Base-by-base conservation (phyloP, 352 stramenopile species). In the Globisporangium okanoganense region DNA sequence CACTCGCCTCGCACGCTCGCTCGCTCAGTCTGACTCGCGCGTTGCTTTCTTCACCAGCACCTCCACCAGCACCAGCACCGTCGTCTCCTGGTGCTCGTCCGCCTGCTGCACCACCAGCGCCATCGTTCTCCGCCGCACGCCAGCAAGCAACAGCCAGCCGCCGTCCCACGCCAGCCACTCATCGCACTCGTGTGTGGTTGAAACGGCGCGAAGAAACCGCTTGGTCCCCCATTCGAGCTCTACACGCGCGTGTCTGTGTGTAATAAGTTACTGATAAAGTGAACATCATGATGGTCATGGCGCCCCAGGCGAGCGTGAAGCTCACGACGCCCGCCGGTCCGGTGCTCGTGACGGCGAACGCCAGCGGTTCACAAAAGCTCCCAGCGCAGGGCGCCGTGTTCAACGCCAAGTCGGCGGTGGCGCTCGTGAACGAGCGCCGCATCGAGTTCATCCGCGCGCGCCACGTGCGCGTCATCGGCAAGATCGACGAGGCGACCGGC, bases 371-470 rank as follows among this genome's bases (percentile, higher is more conserved):
- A 12, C 33, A n/a, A 14, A 43, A 58, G 13, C 35, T 44, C n/a
- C 45, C 47, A 24, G 47, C 57, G 22, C 45, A 63, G 9, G 57
- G 47, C 20, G 47, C 43, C 9, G 47, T 63, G 57, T 63, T 63
- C 35, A 56, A 57, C 57, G 57, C 57, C 70, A 94, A 94, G 71
- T 91, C 82, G 10, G 85, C 82, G 22, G 71, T 87, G 35, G 70
- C 76, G 33, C 78, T 94, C 22, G 81, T 94, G 35, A 90, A 88
- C 44, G 85, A 94, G 62, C 85, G 85, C 25, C 82, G 82, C 51
- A 92, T 94, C 61, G 82, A 90, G 61, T 94, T 94, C 61, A 71
- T 92, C 2, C 77, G 76, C 1, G 82, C 85, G 14, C 72, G 74
- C 57, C 88, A 90, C 50, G 65, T 79, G 43, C 64, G 66, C 47